A percentile compares a stretch with the other conserved stretches of the same genome.
Conservation (phyloP, 768 basidiomycete species). For the Daedaleopsis nitida region DNA sequence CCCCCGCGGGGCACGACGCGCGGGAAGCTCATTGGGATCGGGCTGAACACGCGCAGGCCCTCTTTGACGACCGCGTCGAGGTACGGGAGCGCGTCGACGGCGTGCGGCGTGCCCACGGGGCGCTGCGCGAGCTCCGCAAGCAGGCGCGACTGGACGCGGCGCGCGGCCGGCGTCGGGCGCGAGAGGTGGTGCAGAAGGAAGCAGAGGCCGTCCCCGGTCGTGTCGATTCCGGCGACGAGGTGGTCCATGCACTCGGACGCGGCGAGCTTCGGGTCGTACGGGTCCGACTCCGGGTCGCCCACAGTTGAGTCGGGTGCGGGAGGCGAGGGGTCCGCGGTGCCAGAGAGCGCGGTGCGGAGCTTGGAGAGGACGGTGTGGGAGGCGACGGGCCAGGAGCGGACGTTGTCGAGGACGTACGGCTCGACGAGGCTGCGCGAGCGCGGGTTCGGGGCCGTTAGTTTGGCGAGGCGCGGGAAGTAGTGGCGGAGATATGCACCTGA, state of each 20-base stretch:
- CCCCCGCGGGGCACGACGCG: constrained; percentile 86
- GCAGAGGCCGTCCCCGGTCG: constrained; percentile 28
- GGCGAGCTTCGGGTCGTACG: constrained; percentile 1
- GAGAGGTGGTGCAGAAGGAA: constrained; percentile 28
- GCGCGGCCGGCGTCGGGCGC: constrained; percentile 15
- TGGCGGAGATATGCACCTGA: constrained; percentile 17
- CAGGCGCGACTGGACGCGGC: constrained; percentile 16
- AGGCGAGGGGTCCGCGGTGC: not conserved
- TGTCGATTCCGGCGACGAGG: constrained; percentile 24
- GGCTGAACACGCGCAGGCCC: constrained; percentile 86
- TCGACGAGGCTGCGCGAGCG: constrained; percentile 6
- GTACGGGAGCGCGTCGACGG: constrained; percentile 91
- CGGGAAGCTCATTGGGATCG: constrained; percentile 93
- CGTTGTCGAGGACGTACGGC: constrained; percentile 17
- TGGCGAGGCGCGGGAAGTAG: constrained; percentile 13
- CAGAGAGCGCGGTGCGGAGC: constrained; percentile 6
- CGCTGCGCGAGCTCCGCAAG: constrained; percentile 41
- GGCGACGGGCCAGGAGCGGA: constrained; percentile 12
- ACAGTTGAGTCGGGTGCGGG: too few species aligned
- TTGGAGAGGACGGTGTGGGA: constrained; percentile 23
- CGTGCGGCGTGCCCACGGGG: constrained; percentile 72
- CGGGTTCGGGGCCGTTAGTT: not conserved
- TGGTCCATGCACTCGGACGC: constrained; percentile 29
- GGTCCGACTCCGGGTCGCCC: not conserved
- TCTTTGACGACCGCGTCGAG: constrained; percentile 92